Conservation (phyloP, 139 green algal species). For the Prasinococcaceae sp. region DNA sequence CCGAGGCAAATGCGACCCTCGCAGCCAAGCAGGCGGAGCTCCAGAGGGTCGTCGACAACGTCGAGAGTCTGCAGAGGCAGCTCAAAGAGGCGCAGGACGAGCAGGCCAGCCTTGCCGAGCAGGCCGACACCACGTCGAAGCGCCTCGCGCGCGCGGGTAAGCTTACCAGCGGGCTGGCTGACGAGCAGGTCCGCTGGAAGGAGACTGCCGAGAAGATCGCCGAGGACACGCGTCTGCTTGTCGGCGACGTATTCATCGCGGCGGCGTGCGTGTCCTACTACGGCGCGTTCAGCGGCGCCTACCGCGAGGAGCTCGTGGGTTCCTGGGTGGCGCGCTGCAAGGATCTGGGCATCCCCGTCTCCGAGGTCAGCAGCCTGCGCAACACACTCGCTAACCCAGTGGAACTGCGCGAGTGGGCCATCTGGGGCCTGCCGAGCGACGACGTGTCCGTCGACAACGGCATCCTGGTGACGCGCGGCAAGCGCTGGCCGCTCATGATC, state of each 20-base stretch:
- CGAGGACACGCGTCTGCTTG: constrained; percentile 35
- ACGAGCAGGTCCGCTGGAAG: constrained; percentile 62
- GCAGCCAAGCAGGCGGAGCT: constrained; percentile 59
- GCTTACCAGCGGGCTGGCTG: constrained; percentile 51
- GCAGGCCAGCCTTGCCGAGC: constrained; percentile 47
- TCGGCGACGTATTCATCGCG: constrained; percentile 56
- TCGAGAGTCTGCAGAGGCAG: constrained; percentile 37
- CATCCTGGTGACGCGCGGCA: constrained; percentile 55
- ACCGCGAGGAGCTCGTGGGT: constrained; percentile 43
- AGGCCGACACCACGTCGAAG: constrained; percentile 46
- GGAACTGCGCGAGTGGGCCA: constrained; percentile 59
- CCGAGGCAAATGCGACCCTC: constrained; percentile 44
- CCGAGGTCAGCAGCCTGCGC: constrained; percentile 30
- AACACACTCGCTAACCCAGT: constrained; percentile 48
- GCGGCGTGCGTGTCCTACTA: constrained; percentile 65
- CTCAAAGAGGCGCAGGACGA: constrained; percentile 48
- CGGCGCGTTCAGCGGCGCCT: constrained; percentile 62
- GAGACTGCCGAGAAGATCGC: constrained; percentile 41
- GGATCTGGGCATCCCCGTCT: constrained; percentile 38
- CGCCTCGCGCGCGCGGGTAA: constrained; percentile 57
- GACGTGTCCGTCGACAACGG: constrained; percentile 61
- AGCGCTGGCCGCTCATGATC: constrained; percentile 75
- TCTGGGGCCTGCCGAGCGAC: constrained; percentile 60
- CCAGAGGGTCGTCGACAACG: constrained; percentile 33
- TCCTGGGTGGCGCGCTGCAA: constrained; percentile 42